Evolutionary conservation across 768 basidiomycete genomes (phyloP).

Genomic region (Lactarius pseudohatsudake): DNA sequence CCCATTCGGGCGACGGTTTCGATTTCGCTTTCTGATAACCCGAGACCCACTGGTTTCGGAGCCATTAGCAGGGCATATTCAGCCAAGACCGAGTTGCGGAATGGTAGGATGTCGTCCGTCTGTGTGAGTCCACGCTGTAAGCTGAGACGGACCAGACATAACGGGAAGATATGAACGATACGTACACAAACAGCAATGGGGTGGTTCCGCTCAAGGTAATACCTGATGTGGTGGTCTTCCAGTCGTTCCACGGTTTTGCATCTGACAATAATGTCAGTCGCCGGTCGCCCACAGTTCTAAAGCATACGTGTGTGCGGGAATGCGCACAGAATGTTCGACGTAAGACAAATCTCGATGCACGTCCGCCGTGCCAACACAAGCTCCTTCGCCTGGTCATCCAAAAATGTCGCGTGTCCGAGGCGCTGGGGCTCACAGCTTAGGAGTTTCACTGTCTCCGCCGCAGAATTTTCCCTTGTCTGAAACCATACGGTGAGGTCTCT

Average conservation of each 20-base stretch:
- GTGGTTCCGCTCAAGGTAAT: constrained; percentile 62
- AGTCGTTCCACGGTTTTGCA: constrained; percentile 66
- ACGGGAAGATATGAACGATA: constrained; percentile 19
- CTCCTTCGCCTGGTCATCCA: constrained; percentile 57
- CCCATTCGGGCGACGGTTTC: constrained; percentile 58
- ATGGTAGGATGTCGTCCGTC: constrained; percentile 84
- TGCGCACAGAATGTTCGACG: constrained; percentile 70
- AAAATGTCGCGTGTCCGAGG: constrained; percentile 80
- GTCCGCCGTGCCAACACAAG: constrained; percentile 55
- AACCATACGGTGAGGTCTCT: not conserved
- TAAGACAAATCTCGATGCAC: constrained; percentile 79
- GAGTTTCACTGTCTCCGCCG: constrained; percentile 58
- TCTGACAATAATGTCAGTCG: constrained; percentile 37
- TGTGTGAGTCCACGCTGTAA: constrained; percentile 34
- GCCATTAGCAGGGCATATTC: constrained; percentile 84
- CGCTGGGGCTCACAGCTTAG: constrained; percentile 64
- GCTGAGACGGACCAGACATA: constrained; percentile 16
- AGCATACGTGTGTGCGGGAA: not conserved
- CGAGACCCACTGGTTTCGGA: constrained; percentile 66
- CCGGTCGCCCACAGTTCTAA: not conserved
- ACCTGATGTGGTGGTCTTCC: constrained; percentile 69
- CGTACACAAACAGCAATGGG: constrained; percentile 78
- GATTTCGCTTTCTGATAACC: constrained; percentile 59
- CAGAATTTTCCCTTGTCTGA: constrained; percentile 49
- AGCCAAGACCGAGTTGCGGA: constrained; percentile 67